These are phyloP conservation scores for Ceratocystis ficicola DNA, from an alignment of 2,329 filamentous ascomycete species.

Conservation along the genomic window DNA sequence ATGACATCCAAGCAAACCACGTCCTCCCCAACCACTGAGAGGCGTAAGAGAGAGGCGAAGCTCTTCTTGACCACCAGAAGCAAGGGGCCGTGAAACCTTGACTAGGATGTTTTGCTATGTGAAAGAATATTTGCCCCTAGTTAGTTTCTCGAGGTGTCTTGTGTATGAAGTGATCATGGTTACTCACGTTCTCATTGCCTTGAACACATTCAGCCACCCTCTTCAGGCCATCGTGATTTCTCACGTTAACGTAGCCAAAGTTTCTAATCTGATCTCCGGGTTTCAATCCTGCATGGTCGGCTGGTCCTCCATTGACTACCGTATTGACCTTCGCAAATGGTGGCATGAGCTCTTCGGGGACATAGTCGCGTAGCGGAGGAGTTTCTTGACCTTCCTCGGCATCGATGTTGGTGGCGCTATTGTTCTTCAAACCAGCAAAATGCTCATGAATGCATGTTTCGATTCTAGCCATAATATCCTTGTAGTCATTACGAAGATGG, in stretches of 20 bases:
- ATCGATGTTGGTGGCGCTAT: not conserved
- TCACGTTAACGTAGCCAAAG: constrained; percentile 73
- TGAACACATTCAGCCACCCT: constrained; percentile 85
- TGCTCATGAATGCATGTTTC: constrained; percentile 81
- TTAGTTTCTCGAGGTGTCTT: not conserved
- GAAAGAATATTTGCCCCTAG: not conserved
- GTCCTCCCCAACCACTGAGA: constrained; percentile 73
- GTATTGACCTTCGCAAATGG: constrained; percentile 86
- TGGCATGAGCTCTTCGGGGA: constrained; percentile 10
- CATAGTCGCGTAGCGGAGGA: constrained; percentile 17
- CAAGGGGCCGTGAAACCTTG: constrained; percentile 44
- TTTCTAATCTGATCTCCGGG: constrained; percentile 68
- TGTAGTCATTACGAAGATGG: constrained; percentile 82
- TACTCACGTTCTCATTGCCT: constrained; percentile 74
- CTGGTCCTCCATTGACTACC: constrained; percentile 66
- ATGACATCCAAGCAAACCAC: constrained; percentile 83
- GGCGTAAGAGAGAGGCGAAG: constrained; percentile 64
- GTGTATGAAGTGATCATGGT: not conserved
- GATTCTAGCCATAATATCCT: constrained; percentile 68
- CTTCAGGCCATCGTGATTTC: constrained; percentile 74
- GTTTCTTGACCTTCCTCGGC: not conserved
- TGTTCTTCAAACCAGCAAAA: constrained; percentile 46
- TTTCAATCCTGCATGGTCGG: constrained; percentile 67
- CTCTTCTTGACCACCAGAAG: constrained; percentile 38
- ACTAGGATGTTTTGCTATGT: constrained; percentile 57